Base-by-base conservation (phyloP, 2,329 filamentous ascomycete genomes). In the Neopestalotiopsis sp. region DNA sequence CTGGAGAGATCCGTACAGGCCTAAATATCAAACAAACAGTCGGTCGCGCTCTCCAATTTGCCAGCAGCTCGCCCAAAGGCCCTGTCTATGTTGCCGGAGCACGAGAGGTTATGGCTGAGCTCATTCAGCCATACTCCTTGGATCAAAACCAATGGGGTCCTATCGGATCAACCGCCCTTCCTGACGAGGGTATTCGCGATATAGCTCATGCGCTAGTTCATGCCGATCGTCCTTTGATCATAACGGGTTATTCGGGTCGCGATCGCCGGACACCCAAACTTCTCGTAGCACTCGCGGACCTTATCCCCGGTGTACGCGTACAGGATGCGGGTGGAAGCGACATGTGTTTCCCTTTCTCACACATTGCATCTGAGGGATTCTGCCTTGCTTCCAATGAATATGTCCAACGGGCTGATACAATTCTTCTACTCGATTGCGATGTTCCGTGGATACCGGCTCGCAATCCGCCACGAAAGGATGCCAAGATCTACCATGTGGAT, bases 21-120 rank as follows among this genome's bases (percentile, higher is more conserved):
- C 87, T 87, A 76, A 94, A 94, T 73, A 86, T 94, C 67, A 94
- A 94, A 81, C 91, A 94, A 80, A 88, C 93, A 70, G 89, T 94
- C 67, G 91, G 91, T 71, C 86, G 92, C 12, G 92, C 92, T 0
- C 78, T 94, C 67, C 90, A 91, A 69, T 94, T 93, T 77, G 91
- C 92, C 0, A 91, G 82, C 69, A 91, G 88, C 72, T 87, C 90
- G 68, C 92, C 92, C 0, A 85, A 88, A 68, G 92, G 92, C 0
- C 92, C 91, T 0, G 91, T 92, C 0, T 94, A 94, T 74, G 79
- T 94, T 12, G 85, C 83, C 53, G 88, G 87, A 2, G 89, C 91
- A 5, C 83, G 92, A 73, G 92, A 94, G 75, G 86, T 91, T 1
- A 89, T 94, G 86, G 90, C 93, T 73, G 88, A 93, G 75, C 90